Evolutionary conservation across 192 early-diverging fungal species (phyloP).

Genomic region (Spizellomyces sp.): DNA sequence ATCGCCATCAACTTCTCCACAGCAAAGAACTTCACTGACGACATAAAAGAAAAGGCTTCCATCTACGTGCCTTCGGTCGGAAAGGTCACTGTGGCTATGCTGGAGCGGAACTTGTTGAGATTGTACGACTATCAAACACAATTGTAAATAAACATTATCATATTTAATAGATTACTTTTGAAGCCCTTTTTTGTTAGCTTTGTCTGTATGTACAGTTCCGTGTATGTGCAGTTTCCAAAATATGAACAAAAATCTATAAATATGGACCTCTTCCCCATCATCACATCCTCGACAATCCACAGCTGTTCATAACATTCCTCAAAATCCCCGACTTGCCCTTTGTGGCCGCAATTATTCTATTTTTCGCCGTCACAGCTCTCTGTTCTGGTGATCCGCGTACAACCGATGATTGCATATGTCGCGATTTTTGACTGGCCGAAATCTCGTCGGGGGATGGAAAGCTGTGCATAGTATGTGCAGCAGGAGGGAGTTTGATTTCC

Average conservation of each 20-base stretch:
- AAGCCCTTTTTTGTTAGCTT: no score
- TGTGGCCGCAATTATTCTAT: background rate
- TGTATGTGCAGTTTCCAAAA: no score
- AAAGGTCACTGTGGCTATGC: constrained; percentile 98
- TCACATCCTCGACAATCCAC: background rate
- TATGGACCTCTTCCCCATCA: background rate
- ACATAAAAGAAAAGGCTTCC: constrained; percentile 87
- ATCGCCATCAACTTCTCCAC: constrained; percentile 97
- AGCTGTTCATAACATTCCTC: background rate
- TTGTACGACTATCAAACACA: constrained; percentile 53
- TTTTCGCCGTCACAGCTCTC: no score
- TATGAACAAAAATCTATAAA: background rate
- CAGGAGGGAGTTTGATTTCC: background rate
- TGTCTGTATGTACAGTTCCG: no score
- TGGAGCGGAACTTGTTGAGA: constrained; percentile 92
- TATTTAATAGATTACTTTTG: background rate
- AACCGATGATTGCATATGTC: no score
- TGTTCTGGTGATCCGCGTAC: no score
- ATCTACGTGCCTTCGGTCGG: constrained; percentile 97
- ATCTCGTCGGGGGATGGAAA: background rate
- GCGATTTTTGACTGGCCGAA: background rate
- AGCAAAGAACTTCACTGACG: constrained; percentile 93
- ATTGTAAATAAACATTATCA: background rate
- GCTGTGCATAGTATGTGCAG: background rate
- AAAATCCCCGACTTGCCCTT: background rate